A percentile compares a stretch with the other conserved stretches of the same genome.
Evolutionary conservation across 2,329 filamentous ascomycete species (phyloP).

Genomic region (Metarhizium rileyi): DNA sequence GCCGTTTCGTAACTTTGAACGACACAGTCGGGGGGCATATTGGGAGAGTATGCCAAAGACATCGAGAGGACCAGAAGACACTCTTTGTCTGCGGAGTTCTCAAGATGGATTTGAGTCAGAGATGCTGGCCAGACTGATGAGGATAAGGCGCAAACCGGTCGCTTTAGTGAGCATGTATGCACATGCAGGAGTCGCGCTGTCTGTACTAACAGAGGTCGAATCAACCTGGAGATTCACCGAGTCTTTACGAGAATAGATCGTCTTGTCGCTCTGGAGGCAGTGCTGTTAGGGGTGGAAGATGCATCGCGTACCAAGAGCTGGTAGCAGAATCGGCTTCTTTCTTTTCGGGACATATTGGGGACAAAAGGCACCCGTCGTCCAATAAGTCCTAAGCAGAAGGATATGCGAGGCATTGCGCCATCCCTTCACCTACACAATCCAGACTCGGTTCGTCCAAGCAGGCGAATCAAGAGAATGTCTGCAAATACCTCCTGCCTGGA

Average conservation of each 20-base stretch:
- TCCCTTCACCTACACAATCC: neutral
- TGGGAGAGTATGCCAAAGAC: neutral
- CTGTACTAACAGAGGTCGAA: neutral
- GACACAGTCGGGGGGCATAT: neutral
- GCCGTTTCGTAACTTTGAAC: conserved; percentile 15
- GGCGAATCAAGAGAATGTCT: conserved; percentile 3
- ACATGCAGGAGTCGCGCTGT: neutral
- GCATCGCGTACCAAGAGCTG: neutral
- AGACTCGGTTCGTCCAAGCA: neutral
- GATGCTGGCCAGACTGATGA: neutral
- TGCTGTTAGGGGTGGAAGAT: neutral
- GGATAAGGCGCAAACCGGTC: neutral
- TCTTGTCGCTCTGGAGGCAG: neutral
- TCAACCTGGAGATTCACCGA: neutral
- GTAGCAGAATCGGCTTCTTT: neutral
- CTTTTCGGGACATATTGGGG: neutral
- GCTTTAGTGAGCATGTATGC: neutral
- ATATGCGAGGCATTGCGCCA: neutral
- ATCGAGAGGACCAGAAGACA: neutral
- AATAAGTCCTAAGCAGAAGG: neutral
- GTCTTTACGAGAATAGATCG: neutral
- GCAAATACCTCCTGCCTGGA: neutral
- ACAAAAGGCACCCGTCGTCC: neutral
- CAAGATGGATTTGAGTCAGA: neutral
- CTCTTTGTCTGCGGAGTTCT: neutral